Conservation (phyloP, 257 asterid species). For the Solanum arcanum region DNA sequence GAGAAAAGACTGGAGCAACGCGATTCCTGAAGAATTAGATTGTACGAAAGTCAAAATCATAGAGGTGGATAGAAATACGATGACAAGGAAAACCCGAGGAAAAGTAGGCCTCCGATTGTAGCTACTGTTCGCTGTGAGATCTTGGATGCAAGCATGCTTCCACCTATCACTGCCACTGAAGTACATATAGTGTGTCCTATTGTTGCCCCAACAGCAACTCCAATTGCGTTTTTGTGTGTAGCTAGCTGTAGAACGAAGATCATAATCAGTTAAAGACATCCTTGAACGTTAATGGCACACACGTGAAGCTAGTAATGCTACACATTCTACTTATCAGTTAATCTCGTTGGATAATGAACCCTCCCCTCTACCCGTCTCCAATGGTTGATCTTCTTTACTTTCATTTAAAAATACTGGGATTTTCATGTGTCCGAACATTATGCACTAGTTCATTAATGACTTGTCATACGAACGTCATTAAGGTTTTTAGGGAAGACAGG, state of each 20-base stretch:
- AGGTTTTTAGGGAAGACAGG: background rate
- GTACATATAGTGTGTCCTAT: conserved; percentile 89
- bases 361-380: background rate
- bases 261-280: background rate
- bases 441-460: background rate
- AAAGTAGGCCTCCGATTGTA: conserved; percentile 76
- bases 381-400: background rate
- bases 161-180: conserved; percentile 86
- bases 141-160: conserved; percentile 95
- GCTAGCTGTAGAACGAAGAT: conserved; percentile 47
- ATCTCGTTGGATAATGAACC: background rate
- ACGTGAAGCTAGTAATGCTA: background rate
- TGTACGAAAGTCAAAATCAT: conserved; percentile 29
- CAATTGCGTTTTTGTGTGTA: conserved; percentile 87
- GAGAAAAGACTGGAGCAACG: no score
- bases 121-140: conserved; percentile 97
- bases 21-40: background rate
- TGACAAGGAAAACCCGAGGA: conserved; percentile 82
- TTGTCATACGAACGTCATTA: background rate
- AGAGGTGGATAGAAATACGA: conserved; percentile 86
- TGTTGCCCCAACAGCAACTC: conserved; percentile 78
- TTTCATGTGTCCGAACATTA: background rate
- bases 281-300: background rate
- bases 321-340: background rate
- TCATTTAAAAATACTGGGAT: background rate